phyloP scores from a whole-genome alignment of 306 rosid species.

The Cucurbita maxima region DNA sequence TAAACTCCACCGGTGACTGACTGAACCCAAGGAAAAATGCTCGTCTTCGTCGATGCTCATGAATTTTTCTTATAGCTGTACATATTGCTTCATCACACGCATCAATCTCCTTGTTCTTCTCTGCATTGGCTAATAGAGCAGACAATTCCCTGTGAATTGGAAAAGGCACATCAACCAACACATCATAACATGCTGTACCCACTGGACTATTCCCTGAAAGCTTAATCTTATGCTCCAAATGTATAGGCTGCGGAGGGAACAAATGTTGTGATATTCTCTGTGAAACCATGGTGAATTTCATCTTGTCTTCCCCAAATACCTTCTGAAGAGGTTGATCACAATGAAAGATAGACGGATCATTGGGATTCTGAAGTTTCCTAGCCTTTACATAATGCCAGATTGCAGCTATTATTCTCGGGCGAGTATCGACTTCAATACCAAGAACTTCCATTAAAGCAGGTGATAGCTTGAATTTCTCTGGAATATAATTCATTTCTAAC shows the following conservation, averaged over 20 bases:
- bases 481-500: constrained; percentile 81
- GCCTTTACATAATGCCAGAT: constrained; percentile 99
- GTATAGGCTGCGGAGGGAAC: constrained; percentile 79
- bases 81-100: constrained; percentile 86
- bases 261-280: constrained; percentile 90
- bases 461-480: constrained; percentile 90
- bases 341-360: constrained; percentile 64
- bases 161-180: constrained; percentile 79
- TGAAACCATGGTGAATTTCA: constrained; percentile 86
- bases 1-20: constrained; percentile 93
- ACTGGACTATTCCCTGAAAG: constrained; percentile 82
- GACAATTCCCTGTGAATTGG: constrained; percentile 91
- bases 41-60: constrained; percentile 86
- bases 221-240: constrained; percentile 80
- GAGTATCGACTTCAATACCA: constrained; percentile 97
- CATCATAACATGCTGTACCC: constrained; percentile 95
- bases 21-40: constrained; percentile 97
- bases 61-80: constrained; percentile 74
- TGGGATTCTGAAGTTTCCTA: constrained; percentile 77
- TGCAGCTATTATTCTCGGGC: constrained; percentile 88
- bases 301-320: constrained; percentile 87
- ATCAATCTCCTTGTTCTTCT: constrained; percentile 93
- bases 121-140: constrained; percentile 67
- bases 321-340: constrained; percentile 89
- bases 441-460: constrained; percentile 86